Evolutionary conservation across 2,329 filamentous ascomycete genomes (phyloP).

Genomic region (Orbilia brochopaga): DNA sequence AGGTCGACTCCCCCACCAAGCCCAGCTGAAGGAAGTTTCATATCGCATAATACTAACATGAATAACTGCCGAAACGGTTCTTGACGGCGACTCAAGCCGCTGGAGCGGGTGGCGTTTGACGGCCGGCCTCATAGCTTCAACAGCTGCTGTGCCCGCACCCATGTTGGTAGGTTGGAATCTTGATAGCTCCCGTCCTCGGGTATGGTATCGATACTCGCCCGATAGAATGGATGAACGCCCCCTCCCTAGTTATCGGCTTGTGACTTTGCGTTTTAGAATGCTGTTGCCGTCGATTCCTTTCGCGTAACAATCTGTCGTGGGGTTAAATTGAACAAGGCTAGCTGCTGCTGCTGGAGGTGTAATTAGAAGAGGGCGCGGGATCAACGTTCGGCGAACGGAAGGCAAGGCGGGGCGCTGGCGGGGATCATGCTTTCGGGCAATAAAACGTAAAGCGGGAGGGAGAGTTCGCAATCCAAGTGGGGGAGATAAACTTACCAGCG

Average conservation of each 20-base stretch:
- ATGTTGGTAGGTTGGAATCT: background rate
- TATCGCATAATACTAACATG: conserved; percentile 60
- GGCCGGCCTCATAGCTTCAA: conserved; percentile 23
- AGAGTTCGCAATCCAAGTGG: conserved; percentile 11
- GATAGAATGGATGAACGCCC: too few species aligned
- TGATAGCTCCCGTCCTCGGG: background rate
- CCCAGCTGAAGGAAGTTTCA: conserved; percentile 10
- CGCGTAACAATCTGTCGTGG: background rate
- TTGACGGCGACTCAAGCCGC: conserved; percentile 69
- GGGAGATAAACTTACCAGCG: background rate
- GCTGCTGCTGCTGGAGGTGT: background rate
- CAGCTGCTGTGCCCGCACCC: background rate
- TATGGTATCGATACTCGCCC: too few species aligned
- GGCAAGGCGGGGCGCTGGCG: conserved; percentile 28
- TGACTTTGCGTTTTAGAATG: background rate
- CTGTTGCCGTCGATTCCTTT: background rate
- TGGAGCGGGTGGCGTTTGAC: conserved; percentile 66
- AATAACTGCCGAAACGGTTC: conserved; percentile 67
- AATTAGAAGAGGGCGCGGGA: conserved; percentile 6
- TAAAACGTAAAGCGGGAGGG: conserved; percentile 22
- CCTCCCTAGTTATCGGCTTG: background rate
- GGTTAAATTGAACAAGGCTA: conserved; percentile 1
- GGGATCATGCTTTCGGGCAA: conserved; percentile 32
- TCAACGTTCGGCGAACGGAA: conserved; percentile 1
- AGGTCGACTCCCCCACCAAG: background rate